Evolutionary conservation across 2,329 filamentous ascomycete genomes (phyloP).

Genomic region (Aspergillus sp.): DNA sequence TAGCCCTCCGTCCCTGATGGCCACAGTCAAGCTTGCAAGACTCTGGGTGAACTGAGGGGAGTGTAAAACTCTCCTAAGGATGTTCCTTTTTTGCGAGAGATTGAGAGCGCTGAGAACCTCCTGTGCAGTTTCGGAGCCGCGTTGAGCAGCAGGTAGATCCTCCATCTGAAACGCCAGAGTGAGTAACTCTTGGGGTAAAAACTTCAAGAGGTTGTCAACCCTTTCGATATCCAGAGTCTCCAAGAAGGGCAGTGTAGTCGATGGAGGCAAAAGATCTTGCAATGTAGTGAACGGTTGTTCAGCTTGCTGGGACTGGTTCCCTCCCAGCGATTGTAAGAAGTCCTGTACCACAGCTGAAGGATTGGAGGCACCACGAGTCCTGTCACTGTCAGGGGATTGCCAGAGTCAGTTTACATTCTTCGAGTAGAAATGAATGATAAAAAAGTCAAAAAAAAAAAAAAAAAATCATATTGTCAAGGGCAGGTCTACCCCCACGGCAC

Average conservation of each 20-base stretch:
- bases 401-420: conserved; percentile 35
- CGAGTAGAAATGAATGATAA: conserved; percentile 5
- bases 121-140: conserved; percentile 65
- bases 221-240: conserved; percentile 63
- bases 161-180: conserved; percentile 70
- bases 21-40: conserved; percentile 78
- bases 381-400: conserved; percentile 55
- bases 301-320: conserved; percentile 52
- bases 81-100: conserved; percentile 71
- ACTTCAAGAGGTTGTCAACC: conserved; percentile 72
- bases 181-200: conserved; percentile 76
- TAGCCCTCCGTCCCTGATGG: conserved; percentile 83
- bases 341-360: conserved; percentile 79
- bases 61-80: conserved; percentile 78
- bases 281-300: conserved; percentile 77
- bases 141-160: conserved; percentile 63
- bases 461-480: conserved; percentile 6
- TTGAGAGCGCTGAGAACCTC: conserved; percentile 73
- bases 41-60: conserved; percentile 92
- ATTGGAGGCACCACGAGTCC: conserved; percentile 64
- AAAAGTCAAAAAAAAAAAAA: conserved; percentile 5
- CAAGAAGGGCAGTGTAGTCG: conserved; percentile 75
- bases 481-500: conserved; percentile 6
- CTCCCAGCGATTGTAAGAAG: conserved; percentile 79
- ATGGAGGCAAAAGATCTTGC: conserved; percentile 77